Evolutionary conservation across 2,329 filamentous ascomycete species (phyloP).

Genomic region (Neonectria coccinea): DNA sequence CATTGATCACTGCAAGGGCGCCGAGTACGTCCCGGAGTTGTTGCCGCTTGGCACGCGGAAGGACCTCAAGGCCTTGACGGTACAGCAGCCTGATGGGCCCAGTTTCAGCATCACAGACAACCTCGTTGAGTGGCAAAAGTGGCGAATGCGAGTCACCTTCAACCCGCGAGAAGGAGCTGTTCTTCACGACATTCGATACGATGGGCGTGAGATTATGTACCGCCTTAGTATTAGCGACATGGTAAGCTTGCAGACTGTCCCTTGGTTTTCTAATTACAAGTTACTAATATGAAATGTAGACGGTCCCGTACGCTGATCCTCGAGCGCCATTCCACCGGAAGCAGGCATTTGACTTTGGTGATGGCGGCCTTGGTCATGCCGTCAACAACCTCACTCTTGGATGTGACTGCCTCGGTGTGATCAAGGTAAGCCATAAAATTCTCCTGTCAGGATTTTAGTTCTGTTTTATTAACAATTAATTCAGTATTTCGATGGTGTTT

Average conservation of each 20-base stretch:
- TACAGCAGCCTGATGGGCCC: slow-evolving; percentile 53
- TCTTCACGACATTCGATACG: slow-evolving; percentile 76
- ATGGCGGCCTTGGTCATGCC: slow-evolving; percentile 72
- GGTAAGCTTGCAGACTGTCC: slow-evolving; percentile 51
- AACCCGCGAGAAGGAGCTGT: slow-evolving; percentile 77
- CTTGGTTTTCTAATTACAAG: accelerated
- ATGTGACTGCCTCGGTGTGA: slow-evolving; percentile 76
- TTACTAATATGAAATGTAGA: slow-evolving; percentile 26
- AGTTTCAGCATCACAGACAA: slow-evolving; percentile 57
- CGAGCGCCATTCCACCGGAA: slow-evolving; percentile 73
- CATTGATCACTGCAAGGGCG: slow-evolving; percentile 48
- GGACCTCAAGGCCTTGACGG: slow-evolving; percentile 69
- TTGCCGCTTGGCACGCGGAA: slow-evolving; percentile 56
- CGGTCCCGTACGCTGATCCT: slow-evolving; percentile 74
- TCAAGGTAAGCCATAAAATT: slow-evolving; percentile 50
- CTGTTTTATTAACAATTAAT: not conserved
- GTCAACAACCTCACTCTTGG: slow-evolving; percentile 75
- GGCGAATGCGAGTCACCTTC: slow-evolving; percentile 76
- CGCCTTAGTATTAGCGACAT: slow-evolving; percentile 76
- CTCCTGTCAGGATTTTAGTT: accelerated
- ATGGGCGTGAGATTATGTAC: slow-evolving; percentile 74
- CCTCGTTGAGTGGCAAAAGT: slow-evolving; percentile 70
- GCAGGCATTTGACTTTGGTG: slow-evolving; percentile 77
- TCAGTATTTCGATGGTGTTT: slow-evolving; percentile 53
- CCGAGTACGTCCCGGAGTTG: slow-evolving; percentile 58